These are phyloP conservation scores for Gossypium ekmanianum DNA, from an alignment of 345 rosid species.

Conservation along the genomic window DNA sequence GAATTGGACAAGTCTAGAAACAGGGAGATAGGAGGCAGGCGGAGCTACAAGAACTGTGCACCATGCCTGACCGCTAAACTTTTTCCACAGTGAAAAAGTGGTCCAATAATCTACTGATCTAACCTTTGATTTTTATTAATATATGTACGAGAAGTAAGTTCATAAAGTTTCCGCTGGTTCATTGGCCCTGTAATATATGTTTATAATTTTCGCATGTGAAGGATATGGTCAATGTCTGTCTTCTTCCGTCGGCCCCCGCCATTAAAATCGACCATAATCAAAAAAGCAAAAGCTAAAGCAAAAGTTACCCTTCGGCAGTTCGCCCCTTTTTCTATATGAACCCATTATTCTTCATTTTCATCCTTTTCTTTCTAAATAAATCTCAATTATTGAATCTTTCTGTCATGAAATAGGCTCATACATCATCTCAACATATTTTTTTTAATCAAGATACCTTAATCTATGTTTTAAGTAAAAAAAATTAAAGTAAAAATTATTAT, in stretches of 20 bases:
- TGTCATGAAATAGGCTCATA: neutral
- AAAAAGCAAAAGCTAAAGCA: neutral
- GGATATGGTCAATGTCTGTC: neutral
- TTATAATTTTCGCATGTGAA: neutral
- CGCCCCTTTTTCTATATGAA: neutral
- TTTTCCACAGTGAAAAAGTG: slow-evolving; percentile 6
- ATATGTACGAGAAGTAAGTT: neutral
- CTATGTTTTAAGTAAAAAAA: too few species aligned
- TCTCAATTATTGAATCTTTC: slow-evolving; percentile 6
- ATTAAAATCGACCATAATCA: neutral
- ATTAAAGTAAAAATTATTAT: too few species aligned
- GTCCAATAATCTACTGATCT: neutral
- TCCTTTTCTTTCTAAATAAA: neutral
- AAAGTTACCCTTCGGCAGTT: neutral
- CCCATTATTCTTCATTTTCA: neutral
- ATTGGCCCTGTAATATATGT: neutral
- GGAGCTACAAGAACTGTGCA: neutral
- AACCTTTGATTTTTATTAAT: neutral
- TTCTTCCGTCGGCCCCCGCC: neutral
- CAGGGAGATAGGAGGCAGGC: neutral
- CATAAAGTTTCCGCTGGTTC: neutral
- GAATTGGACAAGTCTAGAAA: neutral
- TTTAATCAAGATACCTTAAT: too few species aligned
- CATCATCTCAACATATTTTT: too few species aligned
- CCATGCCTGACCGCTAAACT: neutral